phyloP scores from a whole-genome alignment of 768 basidiomycete genomes.

The Trametes meyenii region DNA sequence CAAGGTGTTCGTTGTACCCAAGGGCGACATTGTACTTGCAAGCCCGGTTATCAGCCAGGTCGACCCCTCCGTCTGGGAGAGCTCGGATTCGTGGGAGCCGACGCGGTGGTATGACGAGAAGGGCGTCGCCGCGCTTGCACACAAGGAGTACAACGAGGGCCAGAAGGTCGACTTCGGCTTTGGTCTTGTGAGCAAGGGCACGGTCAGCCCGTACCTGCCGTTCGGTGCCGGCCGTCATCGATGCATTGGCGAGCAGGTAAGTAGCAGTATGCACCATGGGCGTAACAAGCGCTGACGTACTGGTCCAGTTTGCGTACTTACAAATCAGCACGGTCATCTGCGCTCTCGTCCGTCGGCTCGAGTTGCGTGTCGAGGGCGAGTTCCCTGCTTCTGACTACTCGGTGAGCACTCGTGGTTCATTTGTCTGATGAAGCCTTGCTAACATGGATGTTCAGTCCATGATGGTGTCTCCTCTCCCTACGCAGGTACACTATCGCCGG shows the following conservation, averaged over 20 bases:
- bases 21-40: slow-evolving; percentile 88
- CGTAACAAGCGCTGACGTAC: slow-evolving; percentile 1
- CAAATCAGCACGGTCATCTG: slow-evolving; percentile 86
- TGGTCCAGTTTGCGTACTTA: slow-evolving; percentile 83
- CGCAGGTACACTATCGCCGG: slow-evolving; percentile 66
- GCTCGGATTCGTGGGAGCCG: slow-evolving; percentile 75
- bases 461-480: slow-evolving; percentile 85
- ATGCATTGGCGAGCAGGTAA: slow-evolving; percentile 78
- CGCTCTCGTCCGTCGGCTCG: slow-evolving; percentile 75
- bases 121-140: slow-evolving; percentile 80
- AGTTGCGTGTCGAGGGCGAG: slow-evolving; percentile 64
- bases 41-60: slow-evolving; percentile 86
- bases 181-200: slow-evolving; percentile 94
- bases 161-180: slow-evolving; percentile 97
- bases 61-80: slow-evolving; percentile 83
- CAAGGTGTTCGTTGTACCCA: slow-evolving; percentile 80
- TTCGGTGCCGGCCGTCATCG: slow-evolving; percentile 97
- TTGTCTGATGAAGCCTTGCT: not conserved
- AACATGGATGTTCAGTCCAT: slow-evolving; percentile 63
- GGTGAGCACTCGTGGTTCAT: slow-evolving; percentile 49
- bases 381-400: slow-evolving; percentile 91
- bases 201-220: slow-evolving; percentile 94
- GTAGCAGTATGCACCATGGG: slow-evolving; percentile 19
- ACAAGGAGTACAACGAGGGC: slow-evolving; percentile 72
- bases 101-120: slow-evolving; percentile 83